These are phyloP conservation scores for Colletotrichum siamense DNA, from an alignment of 2,329 filamentous ascomycete species.

Conservation along the genomic window DNA sequence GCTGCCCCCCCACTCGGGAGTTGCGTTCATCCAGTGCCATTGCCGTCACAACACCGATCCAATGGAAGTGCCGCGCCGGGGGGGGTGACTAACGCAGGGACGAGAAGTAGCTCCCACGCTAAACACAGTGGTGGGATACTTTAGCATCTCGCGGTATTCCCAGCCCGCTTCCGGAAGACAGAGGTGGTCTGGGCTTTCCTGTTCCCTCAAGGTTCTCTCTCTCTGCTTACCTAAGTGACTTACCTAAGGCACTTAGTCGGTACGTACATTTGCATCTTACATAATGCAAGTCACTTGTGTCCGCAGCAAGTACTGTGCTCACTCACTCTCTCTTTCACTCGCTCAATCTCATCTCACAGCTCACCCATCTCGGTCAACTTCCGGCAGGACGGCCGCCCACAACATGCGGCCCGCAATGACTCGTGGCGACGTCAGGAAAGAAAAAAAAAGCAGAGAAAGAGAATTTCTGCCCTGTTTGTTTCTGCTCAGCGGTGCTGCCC, in stretches of 20 bases:
- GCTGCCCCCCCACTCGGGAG: slow-evolving; percentile 4
- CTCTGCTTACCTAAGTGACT: neutral
- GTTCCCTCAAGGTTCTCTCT: neutral
- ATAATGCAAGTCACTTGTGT: neutral
- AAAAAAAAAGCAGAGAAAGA: neutral
- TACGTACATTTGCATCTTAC: neutral
- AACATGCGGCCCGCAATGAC: slow-evolving; percentile 1
- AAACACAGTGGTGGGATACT: neutral
- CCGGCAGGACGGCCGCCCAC: neutral
- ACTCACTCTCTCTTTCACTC: neutral
- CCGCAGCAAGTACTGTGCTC: neutral
- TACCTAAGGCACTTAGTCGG: neutral
- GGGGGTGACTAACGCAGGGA: neutral
- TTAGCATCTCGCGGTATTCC: neutral
- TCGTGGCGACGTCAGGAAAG: neutral
- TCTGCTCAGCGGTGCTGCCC: neutral
- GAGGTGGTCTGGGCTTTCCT: neutral
- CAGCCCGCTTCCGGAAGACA: neutral
- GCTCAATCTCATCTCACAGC: neutral
- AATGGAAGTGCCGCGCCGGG: neutral
- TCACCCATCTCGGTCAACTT: slow-evolving; percentile 19
- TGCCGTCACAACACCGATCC: neutral
- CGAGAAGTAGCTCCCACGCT: neutral
- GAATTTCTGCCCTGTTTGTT: neutral
- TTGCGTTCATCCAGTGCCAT: slow-evolving; percentile 15